Evolutionary conservation across 768 basidiomycete genomes (phyloP).

Genomic region (Glaciozyma martinii): DNA sequence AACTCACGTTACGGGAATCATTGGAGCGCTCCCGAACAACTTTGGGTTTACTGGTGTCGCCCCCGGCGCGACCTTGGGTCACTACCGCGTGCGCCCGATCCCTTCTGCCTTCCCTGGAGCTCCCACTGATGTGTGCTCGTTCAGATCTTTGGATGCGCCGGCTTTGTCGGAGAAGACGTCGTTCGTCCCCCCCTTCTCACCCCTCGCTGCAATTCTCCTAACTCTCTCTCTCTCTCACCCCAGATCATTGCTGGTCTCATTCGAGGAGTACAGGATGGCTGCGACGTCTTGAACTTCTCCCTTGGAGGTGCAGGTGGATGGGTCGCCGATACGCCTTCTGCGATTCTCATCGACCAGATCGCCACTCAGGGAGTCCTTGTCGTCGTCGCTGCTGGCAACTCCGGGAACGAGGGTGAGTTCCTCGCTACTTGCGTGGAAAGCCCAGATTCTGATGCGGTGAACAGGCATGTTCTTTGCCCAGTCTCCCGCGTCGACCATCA

Average conservation of each 20-base stretch:
- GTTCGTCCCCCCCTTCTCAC: not conserved
- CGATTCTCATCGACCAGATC: constrained; percentile 55
- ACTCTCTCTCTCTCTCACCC: not conserved
- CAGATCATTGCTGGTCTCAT: constrained; percentile 37
- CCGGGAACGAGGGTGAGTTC: constrained; percentile 41
- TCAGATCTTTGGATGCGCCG: constrained; percentile 55
- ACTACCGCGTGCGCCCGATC: constrained; percentile 5
- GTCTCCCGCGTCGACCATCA: constrained; percentile 48
- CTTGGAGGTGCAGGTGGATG: constrained; percentile 57
- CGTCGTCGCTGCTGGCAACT: constrained; percentile 56
- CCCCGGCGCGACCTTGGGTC: constrained; percentile 49
- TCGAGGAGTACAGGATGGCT: constrained; percentile 48
- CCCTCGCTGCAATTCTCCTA: not conserved
- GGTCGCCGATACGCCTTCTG: constrained; percentile 49
- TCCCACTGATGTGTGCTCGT: not conserved
- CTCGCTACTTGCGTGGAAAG: not conserved
- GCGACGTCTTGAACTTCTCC: constrained; percentile 60
- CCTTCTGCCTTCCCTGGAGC: constrained; percentile 34
- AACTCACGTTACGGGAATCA: constrained; percentile 1
- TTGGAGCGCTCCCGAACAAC: constrained; percentile 5
- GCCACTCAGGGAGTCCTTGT: constrained; percentile 53
- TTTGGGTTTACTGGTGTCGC: constrained; percentile 57
- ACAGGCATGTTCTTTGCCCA: constrained; percentile 56
- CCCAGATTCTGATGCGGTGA: not conserved
- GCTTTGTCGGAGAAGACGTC: constrained; percentile 42